These are phyloP conservation scores for Aspergillus candidus DNA, from an alignment of 2,329 filamentous ascomycete genomes.

Conservation along the genomic window DNA sequence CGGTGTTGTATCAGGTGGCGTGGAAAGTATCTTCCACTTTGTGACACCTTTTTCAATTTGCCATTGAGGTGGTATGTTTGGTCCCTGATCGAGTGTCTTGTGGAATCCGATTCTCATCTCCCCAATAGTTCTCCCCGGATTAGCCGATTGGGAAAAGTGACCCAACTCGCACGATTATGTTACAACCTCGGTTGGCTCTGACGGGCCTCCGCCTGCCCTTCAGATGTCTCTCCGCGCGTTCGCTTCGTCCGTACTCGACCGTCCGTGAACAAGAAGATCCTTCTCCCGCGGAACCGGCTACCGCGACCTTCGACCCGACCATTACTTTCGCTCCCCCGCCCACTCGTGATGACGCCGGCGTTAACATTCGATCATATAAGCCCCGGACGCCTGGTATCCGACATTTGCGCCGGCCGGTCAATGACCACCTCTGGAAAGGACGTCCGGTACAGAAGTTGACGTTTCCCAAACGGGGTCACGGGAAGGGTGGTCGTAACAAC, in stretches of 20 bases:
- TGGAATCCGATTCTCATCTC: too few species aligned
- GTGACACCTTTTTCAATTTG: neutral
- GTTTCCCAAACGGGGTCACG: conserved; percentile 85
- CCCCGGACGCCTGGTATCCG: conserved; percentile 87
- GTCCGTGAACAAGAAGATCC: conserved; percentile 32
- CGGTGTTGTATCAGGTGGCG: conserved; percentile 8
- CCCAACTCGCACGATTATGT: conserved; percentile 43
- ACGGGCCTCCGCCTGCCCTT: conserved; percentile 46
- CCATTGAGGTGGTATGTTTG: too few species aligned
- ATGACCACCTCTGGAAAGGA: conserved; percentile 96
- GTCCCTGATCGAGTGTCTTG: too few species aligned
- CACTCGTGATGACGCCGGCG: conserved; percentile 35
- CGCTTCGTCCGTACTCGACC: conserved; percentile 49
- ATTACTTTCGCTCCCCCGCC: conserved; percentile 43
- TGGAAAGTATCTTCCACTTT: neutral
- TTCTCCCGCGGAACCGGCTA: conserved; percentile 23
- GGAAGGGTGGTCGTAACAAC: conserved; percentile 87
- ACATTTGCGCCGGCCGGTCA: conserved; percentile 86
- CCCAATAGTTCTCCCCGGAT: too few species aligned
- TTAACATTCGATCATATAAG: conserved; percentile 75
- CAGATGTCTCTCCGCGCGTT: conserved; percentile 40
- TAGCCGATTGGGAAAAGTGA: too few species aligned
- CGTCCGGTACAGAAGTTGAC: conserved; percentile 77
- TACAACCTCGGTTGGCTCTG: conserved; percentile 60
- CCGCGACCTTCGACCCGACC: conserved; percentile 33